Evolutionary conservation across 202 grass and related monocot genomes (phyloP).

Genomic region (Digitaria exilis): DNA sequence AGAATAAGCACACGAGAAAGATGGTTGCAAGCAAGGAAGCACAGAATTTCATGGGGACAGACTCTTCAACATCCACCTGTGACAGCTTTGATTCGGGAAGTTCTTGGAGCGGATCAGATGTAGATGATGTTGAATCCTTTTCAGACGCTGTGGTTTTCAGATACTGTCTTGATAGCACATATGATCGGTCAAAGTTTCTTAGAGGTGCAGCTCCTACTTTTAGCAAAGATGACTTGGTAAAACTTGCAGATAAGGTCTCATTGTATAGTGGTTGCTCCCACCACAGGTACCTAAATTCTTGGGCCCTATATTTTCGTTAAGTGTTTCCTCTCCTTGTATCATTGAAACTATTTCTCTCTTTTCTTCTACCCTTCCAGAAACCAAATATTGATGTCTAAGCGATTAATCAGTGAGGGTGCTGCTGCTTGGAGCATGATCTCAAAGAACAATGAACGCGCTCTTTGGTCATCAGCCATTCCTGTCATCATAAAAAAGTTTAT

Average conservation of each 20-base stretch:
- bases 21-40: slow-evolving; percentile 40
- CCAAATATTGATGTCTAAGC: slow-evolving; percentile 89
- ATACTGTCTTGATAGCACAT: slow-evolving; percentile 81
- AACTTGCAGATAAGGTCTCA: slow-evolving; percentile 71
- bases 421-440: slow-evolving; percentile 77
- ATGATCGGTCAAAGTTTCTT: slow-evolving; percentile 68
- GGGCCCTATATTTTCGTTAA: slow-evolving; percentile 10
- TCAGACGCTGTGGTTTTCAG: slow-evolving; percentile 73
- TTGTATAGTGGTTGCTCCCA: slow-evolving; percentile 93
- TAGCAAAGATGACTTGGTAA: slow-evolving; percentile 66
- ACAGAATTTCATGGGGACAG: slow-evolving; percentile 52
- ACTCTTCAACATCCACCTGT: slow-evolving; percentile 63
- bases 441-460: slow-evolving; percentile 69
- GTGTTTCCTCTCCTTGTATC: slow-evolving; percentile 27
- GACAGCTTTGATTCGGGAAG: slow-evolving; percentile 71
- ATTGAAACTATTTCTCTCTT: slow-evolving; percentile 23
- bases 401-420: slow-evolving; percentile 67
- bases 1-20: slow-evolving; percentile 43
- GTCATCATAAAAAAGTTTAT: slow-evolving; percentile 79
- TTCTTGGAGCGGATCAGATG: slow-evolving; percentile 56
- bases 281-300: slow-evolving; percentile 66
- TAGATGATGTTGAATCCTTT: slow-evolving; percentile 52
- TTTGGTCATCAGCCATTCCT: slow-evolving; percentile 76
- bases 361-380: slow-evolving; percentile 53
- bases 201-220: slow-evolving; percentile 55